Percentiles rank a stretch among this genome's conserved stretches.
Conservation (phyloP, 1,284 basidiomycete species). For the Coniferiporia weirii region DNA sequence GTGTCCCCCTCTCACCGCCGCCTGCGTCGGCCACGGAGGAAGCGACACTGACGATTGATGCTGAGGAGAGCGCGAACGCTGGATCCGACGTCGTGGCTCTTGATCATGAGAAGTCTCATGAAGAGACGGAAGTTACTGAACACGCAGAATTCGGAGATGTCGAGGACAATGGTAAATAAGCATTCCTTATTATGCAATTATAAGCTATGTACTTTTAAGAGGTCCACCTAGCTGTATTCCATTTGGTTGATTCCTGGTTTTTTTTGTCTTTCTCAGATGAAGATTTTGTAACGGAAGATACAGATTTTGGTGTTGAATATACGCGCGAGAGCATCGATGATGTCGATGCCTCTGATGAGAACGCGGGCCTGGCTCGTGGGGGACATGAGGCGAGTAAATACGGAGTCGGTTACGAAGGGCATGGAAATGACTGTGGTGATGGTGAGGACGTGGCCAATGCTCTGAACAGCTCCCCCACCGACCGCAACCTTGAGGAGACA, state of each 20-base stretch:
- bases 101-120: constrained; percentile 3
- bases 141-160: background rate
- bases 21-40: constrained; percentile 17
- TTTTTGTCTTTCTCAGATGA: background rate
- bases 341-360: background rate
- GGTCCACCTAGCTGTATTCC: background rate
- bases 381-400: constrained; percentile 10
- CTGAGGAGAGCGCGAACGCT: background rate
- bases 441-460: background rate
- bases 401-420: constrained; percentile 12
- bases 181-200: background rate
- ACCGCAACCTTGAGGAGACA: background rate
- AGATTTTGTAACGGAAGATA: background rate
- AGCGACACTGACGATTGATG: background rate
- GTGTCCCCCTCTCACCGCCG: constrained; percentile 15
- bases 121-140: constrained; percentile 6
- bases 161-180: constrained; percentile 5
- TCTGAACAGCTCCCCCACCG: background rate
- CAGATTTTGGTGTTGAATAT: background rate
- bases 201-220: background rate
- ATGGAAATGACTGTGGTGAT: constrained; percentile 2
- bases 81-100: background rate
- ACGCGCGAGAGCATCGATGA: background rate
- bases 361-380: background rate
- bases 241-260: background rate